Base-by-base conservation (phyloP, 2,329 filamentous ascomycete genomes). In the Pestalotiopsis sp. region DNA sequence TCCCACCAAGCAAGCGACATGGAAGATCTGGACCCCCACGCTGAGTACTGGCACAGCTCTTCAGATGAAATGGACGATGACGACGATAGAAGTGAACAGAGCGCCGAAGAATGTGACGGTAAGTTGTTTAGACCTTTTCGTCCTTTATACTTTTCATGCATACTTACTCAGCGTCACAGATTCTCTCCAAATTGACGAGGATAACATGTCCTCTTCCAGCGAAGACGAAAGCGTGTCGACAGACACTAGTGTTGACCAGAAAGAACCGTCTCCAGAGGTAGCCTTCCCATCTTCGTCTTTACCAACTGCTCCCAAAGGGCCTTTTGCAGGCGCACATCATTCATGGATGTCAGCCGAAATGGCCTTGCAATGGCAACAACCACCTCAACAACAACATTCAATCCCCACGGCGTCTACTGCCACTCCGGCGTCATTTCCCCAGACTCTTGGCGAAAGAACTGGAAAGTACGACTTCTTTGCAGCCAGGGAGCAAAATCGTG, bases 391-490 rank as follows among this genome's bases (percentile, higher is more conserved):
- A 59, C 7, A 17, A n/a, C 12, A 68, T 74, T 76, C 69, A 72
- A 78, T 69, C 59, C 6, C 6, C 78, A 66, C 74, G 65, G 3
- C 23, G 65, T 71, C 39, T 72, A 64, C 31, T 72, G 74, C 39
- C 14, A 4, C 25, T 4, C 66, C 57, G 27, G 73, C 76, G 7
- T 36, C 7, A 36, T 36, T 36, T 74, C 78, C 76, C 17, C 76
- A 79, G 52, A 64, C 72, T 6, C 73, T 83, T 58, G 81, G 81
- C 1, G 72, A 76, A 27, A 78, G 74, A 65, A 79, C 76, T 3
- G 82, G 80, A 1, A 84, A 83, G 64, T 69, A 69, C 9, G 81
- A 82, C 25, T 84, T 74, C 65, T 84, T 84, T 65, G 74, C 73
- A 3, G 82, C 83, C 5, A 76, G 83, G 31, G 82, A 81, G 61